Conservation (phyloP, 1,139 yeast genomes). For the Lodderomyces metapsilosis region DNA sequence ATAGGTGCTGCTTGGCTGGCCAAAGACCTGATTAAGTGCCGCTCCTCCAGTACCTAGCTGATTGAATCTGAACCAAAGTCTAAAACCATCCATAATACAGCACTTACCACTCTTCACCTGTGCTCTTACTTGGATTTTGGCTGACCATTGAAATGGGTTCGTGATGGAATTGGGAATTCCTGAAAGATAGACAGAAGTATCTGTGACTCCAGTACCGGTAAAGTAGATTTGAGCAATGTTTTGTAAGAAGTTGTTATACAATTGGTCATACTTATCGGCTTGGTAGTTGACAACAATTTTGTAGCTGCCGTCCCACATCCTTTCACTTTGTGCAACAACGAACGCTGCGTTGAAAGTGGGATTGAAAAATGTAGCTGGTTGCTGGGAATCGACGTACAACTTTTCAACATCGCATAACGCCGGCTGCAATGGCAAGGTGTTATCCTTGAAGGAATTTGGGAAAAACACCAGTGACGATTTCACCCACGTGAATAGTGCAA, state of each 20-base stretch:
- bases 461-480: constrained; percentile 8
- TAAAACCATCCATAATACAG: constrained; percentile 11
- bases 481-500: constrained; percentile 8
- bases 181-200: constrained; percentile 9
- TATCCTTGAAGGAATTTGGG: constrained; percentile 6
- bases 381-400: constrained; percentile 1
- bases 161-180: constrained; percentile 5
- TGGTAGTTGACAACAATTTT: constrained; percentile 10
- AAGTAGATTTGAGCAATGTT: constrained; percentile 7
- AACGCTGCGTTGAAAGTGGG: constrained; percentile 12
- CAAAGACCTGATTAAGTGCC: constrained; percentile 21
- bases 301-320: constrained; percentile 10
- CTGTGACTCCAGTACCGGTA: constrained; percentile 11
- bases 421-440: constrained; percentile 4
- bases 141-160: constrained; percentile 13
- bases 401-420: constrained; percentile 4
- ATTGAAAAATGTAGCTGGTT: constrained; percentile 2
- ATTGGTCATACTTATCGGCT: constrained; percentile 7
- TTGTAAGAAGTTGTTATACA: constrained; percentile 6
- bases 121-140: constrained; percentile 11
- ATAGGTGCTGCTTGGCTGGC: constrained; percentile 3
- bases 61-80: constrained; percentile 54
- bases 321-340: constrained; percentile 11
- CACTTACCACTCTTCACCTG: constrained; percentile 11
- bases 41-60: constrained; percentile 51